Evolutionary conservation across 1,284 basidiomycete species (phyloP), one percentile per base, ranked within the genome.

Genomic region (Moniliella sp.): DNA sequence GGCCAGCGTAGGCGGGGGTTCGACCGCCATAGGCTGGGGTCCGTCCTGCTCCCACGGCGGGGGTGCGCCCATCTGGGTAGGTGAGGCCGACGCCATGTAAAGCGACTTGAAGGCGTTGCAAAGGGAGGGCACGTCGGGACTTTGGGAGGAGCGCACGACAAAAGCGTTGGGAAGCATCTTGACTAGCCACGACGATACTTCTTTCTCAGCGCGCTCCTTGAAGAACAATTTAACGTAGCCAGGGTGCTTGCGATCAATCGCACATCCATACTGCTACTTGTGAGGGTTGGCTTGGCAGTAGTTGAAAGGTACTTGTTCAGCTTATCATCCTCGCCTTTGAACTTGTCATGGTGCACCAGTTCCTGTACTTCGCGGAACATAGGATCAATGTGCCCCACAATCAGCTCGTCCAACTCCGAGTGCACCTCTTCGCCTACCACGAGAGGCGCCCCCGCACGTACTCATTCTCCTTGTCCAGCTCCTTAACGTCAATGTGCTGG

Each of bases 401-500:
- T 84, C 47, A 99, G 64, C 57, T 99, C 91, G 62, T 99, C 91
- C 31, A 99, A 67, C 68, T 99, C 93, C 27, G 79, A 75, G 62
- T 91, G 97, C 56, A 84, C 81, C 45, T 73, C 74, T 31, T 68
- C 67, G 5, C 81, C n/a, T 19, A 94, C 75, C 39, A 63, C 57
- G 32, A 83, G 69, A 86, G 72, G 35, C 76, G 70, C 7, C 74
- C 73, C 3, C 78, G 71, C 16, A 76, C 49, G 35, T 64, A 66
- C 36, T 67, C 66, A 48, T 82, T n/a, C n/a, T n/a, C 72, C 61
- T 71, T 71, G 59, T 70, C 65, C 28, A 70, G 58, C 55, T 99
- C 91, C 16, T 76, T 74, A 4, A 97, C 84, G 60, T 97, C n/a
- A 40, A 99, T 80, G 58, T 99, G 93, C 61, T 97, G 91, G 64